Evolutionary conservation across 305 asterid species (phyloP), one percentile per base, ranked within the genome.

Genomic region (Solanum hybrid): DNA sequence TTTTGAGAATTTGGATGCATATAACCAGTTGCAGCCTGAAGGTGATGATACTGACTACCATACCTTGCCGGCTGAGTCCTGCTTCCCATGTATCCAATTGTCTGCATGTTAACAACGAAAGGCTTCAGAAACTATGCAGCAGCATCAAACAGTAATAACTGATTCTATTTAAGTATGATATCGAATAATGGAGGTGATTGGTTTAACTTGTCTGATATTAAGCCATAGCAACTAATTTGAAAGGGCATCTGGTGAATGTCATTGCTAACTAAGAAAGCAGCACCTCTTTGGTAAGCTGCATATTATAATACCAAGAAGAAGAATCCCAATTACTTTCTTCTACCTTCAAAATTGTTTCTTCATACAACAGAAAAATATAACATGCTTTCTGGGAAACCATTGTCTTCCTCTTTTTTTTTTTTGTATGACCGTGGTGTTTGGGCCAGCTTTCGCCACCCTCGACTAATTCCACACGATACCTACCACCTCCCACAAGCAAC

Each of bases 1-100:
- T 88, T 92, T 88, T 91, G 93, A n/a, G 93, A 88, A 91, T 89
- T 93, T 84, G 91, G 94, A 90, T 89, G 92, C 90, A 86, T 20
- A 89, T 89, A 93, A 73, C 90, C 92, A 42, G 90, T 69, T 73
- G 92, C 91, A 32, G 92, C 87, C 86, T 90, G 94, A 90, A 89
- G 88, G 80, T 88, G 90, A 89, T 89, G 89, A 86, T 93, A 91
- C 89, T 89, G 94, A 89, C 88, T 75, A 26, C 90, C 90, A 93
- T 92, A 91, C 90, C 92, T 89, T 35, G 89, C 89, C 14, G 90
- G 93, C 36, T 86, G 92, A 64, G 90, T 85, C 87, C 91, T 79
- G 93, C 89, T 90, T 69, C 91, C 92, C 72, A 81, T 42, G 26
- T 90, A 92, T 36, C 93, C 93, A 89, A 90, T 89, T 89, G 92